Percentiles rank a stretch among this genome's conserved stretches.
Conservation (phyloP, 2,329 filamentous ascomycete species). For the Colletotrichum musicola region DNA sequence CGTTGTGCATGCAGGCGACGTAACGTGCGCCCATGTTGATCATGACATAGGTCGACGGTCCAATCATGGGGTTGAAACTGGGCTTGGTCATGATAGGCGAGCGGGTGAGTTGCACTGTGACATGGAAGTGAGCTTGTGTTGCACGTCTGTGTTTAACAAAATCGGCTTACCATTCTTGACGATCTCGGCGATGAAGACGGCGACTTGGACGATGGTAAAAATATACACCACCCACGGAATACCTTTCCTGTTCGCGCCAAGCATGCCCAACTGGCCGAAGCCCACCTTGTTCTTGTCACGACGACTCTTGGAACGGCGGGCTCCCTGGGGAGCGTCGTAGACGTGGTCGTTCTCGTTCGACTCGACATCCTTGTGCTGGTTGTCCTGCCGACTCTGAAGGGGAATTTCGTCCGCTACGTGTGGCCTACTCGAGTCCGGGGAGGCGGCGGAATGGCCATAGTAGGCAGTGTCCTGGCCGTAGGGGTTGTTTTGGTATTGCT, state of each 20-base stretch:
- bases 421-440: constrained; percentile 46
- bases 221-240: constrained; percentile 87
- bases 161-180: constrained; percentile 80
- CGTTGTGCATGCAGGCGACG: constrained; percentile 93
- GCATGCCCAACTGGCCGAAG: constrained; percentile 72
- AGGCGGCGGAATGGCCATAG: constrained; percentile 59
- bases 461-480: constrained; percentile 70
- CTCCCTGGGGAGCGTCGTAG: constrained; percentile 66
- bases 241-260: constrained; percentile 66
- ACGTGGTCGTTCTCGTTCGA: constrained; percentile 68
- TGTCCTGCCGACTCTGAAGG: constrained; percentile 60
- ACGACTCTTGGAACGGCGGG: constrained; percentile 40
- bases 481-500: constrained; percentile 38
- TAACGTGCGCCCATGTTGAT: constrained; percentile 98
- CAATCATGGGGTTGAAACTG: constrained; percentile 96
- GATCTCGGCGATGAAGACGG: constrained; percentile 90
- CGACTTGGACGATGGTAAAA: constrained; percentile 81
- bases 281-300: constrained; percentile 59
- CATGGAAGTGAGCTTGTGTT: constrained; percentile 13
- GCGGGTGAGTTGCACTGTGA: constrained; percentile 78
- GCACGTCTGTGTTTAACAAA: too few relatives aligned
- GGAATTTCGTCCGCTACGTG: constrained; percentile 67
- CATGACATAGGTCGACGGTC: constrained; percentile 87
- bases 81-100: constrained; percentile 84
- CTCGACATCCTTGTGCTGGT: constrained; percentile 54